Percentiles rank a stretch among this genome's conserved stretches.
Evolutionary conservation across 192 early-diverging fungal genomes (phyloP).

Genomic region (Entomortierella chlamydospora): DNA sequence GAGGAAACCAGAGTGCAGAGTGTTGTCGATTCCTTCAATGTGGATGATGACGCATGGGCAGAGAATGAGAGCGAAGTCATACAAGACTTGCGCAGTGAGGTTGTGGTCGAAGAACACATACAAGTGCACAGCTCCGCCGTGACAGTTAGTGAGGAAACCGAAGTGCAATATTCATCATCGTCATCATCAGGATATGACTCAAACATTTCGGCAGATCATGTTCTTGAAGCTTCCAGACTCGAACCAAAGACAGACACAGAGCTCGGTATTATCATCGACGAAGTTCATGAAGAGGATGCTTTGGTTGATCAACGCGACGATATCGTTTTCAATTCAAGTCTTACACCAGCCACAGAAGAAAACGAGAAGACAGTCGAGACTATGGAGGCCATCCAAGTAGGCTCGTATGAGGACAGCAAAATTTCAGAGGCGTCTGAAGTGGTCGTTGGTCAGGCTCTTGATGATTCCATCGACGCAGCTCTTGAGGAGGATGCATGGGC

Average conservation of each 20-base stretch:
- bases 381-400: background rate
- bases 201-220: background rate
- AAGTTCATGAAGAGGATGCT: slow-evolving; percentile 6
- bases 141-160: too few relatives aligned
- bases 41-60: too few relatives aligned
- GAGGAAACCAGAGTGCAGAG: too few relatives aligned
- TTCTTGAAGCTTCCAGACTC: background rate
- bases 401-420: background rate
- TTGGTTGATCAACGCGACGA: slow-evolving; percentile 8
- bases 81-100: too few relatives aligned
- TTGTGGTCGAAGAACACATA: background rate
- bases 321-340: background rate
- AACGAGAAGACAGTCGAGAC: background rate
- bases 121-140: too few relatives aligned
- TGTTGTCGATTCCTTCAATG: too few relatives aligned
- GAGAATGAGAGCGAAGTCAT: background rate
- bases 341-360: background rate
- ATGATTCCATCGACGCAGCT: background rate
- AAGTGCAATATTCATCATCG: background rate
- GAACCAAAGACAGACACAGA: too few relatives aligned
- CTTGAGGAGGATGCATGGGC: slow-evolving; percentile 14
- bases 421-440: background rate
- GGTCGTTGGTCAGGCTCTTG: background rate
- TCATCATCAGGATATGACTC: background rate
- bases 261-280: background rate